A percentile compares a stretch with the other conserved stretches of the same genome.
Conservation (phyloP, 352 stramenopile species). For the Phytophthora fragariae region DNA sequence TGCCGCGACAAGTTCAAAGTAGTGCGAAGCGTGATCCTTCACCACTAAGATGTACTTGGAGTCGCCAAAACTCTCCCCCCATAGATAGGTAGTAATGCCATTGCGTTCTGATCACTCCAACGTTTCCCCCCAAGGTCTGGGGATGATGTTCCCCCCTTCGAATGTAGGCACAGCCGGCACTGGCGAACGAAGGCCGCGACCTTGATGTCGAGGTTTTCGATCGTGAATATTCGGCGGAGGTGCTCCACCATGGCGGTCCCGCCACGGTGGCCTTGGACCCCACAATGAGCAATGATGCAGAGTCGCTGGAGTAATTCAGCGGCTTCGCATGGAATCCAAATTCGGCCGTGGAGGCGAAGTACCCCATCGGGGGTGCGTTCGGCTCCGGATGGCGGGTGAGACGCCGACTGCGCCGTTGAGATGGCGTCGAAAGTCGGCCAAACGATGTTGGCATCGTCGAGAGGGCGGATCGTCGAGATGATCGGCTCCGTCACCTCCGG, state of each 20-base stretch:
- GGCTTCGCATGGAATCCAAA: neutral
- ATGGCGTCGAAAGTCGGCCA: neutral
- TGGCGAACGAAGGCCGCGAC: neutral
- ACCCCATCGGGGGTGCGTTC: neutral
- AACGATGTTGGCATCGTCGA: too few species aligned
- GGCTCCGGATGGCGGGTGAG: neutral
- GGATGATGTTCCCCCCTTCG: neutral
- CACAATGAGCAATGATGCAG: neutral
- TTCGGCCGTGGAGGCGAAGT: neutral
- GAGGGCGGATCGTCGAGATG: too few species aligned
- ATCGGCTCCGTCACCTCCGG: too few species aligned
- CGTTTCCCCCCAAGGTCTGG: neutral
- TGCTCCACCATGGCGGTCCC: neutral
- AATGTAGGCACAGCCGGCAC: neutral
- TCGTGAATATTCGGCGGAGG: neutral
- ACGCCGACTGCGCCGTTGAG: neutral
- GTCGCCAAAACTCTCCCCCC: neutral
- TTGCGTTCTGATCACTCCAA: constrained; percentile 13
- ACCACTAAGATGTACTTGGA: constrained; percentile 34
- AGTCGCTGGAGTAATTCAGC: neutral
- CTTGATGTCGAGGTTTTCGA: neutral
- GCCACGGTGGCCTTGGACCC: neutral
- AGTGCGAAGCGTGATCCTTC: constrained; percentile 30
- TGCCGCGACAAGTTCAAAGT: constrained; percentile 32
- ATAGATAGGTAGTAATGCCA: neutral